These are phyloP conservation scores for Plantago ovata DNA, from an alignment of 257 asterid genomes.

Conservation along the genomic window DNA sequence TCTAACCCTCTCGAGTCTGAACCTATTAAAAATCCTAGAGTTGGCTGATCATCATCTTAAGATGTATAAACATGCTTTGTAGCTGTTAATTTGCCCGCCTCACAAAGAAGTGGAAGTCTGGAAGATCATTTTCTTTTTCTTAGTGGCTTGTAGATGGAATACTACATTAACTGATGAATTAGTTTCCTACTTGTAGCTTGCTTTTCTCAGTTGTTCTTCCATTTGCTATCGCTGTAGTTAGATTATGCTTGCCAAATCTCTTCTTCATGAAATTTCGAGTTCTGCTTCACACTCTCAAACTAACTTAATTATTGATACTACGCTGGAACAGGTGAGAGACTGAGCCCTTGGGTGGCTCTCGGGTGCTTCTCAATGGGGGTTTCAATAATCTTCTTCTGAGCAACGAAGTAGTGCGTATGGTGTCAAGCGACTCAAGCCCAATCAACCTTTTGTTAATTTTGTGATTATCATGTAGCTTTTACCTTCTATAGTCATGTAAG, in stretches of 20 bases:
- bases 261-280: background rate
- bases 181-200: slow-evolving; percentile 6
- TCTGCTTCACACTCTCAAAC: slow-evolving; percentile 13
- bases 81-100: too few species aligned
- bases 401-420: slow-evolving; percentile 18
- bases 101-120: too few species aligned
- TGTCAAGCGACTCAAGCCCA: slow-evolving; percentile 22
- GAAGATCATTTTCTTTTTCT: too few species aligned
- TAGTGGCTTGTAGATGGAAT: too few species aligned
- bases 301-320: slow-evolving; percentile 13
- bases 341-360: slow-evolving; percentile 90
- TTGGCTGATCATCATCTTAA: too few species aligned
- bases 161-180: too few species aligned
- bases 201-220: background rate
- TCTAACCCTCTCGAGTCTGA: too few species aligned
- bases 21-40: too few species aligned
- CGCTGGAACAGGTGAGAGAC: slow-evolving; percentile 62
- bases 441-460: slow-evolving; percentile 18
- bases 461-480: slow-evolving; percentile 19
- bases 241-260: slow-evolving; percentile 7
- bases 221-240: background rate
- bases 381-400: slow-evolving; percentile 75
- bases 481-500: background rate
- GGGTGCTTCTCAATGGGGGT: slow-evolving; percentile 87
- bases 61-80: too few species aligned